A percentile compares a stretch with the other conserved stretches of the same genome.
Evolutionary conservation across 2,329 filamentous ascomycete species (phyloP).

Genomic region (Cryphonectria naterciae): DNA sequence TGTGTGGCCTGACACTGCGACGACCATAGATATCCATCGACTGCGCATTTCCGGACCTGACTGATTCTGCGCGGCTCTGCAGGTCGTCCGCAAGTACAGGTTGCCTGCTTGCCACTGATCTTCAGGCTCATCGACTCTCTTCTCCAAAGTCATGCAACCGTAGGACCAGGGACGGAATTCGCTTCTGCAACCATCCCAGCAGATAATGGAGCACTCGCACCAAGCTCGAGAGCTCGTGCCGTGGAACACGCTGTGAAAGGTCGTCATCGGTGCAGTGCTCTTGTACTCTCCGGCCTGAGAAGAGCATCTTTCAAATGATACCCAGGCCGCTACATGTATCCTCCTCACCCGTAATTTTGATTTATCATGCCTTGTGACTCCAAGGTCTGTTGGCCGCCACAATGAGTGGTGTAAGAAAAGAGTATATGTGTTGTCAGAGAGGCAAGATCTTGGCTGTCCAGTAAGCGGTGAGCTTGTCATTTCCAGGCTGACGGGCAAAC

Average conservation of each 20-base stretch:
- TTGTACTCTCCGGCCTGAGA: background rate
- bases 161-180: background rate
- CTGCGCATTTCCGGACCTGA: background rate
- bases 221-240: background rate
- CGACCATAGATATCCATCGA: background rate
- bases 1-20: background rate
- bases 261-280: background rate
- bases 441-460: background rate
- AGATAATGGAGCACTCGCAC: background rate
- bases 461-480: background rate
- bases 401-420: background rate
- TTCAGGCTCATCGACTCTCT: background rate
- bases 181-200: slow-evolving; percentile 5
- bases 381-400: background rate
- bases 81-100: background rate
- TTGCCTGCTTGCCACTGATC: background rate
- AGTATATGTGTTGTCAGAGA: background rate
- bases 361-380: background rate
- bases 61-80: background rate
- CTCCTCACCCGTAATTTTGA: background rate
- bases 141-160: background rate
- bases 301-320: background rate
- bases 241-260: background rate
- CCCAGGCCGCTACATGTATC: background rate
- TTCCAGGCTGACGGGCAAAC: slow-evolving; percentile 16